Percentiles rank a stretch among this genome's conserved stretches.
Conservation (phyloP, 345 rosid species). For the Arabidopsis suecica region DNA sequence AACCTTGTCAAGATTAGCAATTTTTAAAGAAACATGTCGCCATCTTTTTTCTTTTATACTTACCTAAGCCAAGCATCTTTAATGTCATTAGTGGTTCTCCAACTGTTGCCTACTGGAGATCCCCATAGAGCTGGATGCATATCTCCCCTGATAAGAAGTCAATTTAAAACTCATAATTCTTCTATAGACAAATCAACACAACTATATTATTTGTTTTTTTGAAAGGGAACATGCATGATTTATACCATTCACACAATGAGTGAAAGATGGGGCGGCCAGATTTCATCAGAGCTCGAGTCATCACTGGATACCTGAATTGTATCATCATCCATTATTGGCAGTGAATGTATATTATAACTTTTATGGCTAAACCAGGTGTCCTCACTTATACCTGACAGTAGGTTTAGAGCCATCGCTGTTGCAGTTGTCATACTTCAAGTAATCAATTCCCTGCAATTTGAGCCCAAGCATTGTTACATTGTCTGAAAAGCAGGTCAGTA, state of each 20-base stretch:
- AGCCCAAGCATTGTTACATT: constrained; percentile 26
- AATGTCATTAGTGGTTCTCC: constrained; percentile 93
- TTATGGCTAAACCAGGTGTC: background rate
- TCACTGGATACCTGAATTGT: constrained; percentile 70
- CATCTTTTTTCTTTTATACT: background rate
- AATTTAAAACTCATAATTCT: background rate
- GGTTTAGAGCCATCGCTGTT: constrained; percentile 67
- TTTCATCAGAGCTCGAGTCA: constrained; percentile 83
- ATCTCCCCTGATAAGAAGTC: constrained; percentile 61
- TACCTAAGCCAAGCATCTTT: constrained; percentile 77
- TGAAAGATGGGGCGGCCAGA: constrained; percentile 78
- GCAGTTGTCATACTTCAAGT: constrained; percentile 94
- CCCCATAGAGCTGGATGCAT: constrained; percentile 97
- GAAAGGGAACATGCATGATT: constrained; percentile 15
- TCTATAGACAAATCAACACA: background rate
- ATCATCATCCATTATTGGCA: constrained; percentile 8
- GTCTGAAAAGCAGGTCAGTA: background rate
- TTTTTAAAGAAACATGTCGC: background rate
- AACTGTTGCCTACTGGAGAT: constrained; percentile 75
- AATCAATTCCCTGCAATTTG: constrained; percentile 74
- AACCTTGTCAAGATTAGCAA: constrained; percentile 9
- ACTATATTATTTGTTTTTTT: background rate
- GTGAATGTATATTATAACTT: constrained; percentile 2
- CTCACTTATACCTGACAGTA: constrained; percentile 55
- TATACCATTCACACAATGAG: constrained; percentile 91